Percentiles rank a stretch among this genome's conserved stretches.
phyloP scores from a whole-genome alignment of 2,329 filamentous ascomycete species.

The Colletotrichum sp. region DNA sequence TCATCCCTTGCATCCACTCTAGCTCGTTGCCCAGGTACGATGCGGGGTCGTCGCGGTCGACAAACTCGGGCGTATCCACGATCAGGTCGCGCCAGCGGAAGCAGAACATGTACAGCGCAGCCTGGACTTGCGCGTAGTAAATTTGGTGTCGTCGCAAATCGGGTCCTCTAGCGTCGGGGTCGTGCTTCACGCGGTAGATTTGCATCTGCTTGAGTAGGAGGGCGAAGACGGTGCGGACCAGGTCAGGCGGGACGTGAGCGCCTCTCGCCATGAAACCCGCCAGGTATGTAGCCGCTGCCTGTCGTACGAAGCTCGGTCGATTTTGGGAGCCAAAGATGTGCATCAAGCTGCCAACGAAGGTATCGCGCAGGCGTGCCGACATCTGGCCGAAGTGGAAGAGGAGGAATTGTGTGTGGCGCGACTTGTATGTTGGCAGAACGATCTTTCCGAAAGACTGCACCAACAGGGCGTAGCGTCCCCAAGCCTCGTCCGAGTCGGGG shows the following conservation, averaged over 20 bases:
- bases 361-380: conserved; percentile 77
- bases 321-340: conserved; percentile 48
- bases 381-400: conserved; percentile 94
- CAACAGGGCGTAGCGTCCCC: conserved; percentile 78
- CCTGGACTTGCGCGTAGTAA: conserved; percentile 90
- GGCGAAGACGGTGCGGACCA: conserved; percentile 83
- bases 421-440: conserved; percentile 89
- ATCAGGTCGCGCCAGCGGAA: conserved; percentile 96
- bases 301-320: conserved; percentile 59
- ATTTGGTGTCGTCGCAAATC: conserved; percentile 83
- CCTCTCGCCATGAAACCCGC: conserved; percentile 94
- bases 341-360: conserved; percentile 81
- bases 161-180: conserved; percentile 78
- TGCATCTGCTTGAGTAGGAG: conserved; percentile 81
- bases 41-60: conserved; percentile 66
- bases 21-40: conserved; percentile 74
- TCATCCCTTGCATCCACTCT: conserved; percentile 76
- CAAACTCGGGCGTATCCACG: conserved; percentile 61
- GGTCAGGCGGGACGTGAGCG: conserved; percentile 75
- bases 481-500: conserved; percentile 71
- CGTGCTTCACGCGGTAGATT: conserved; percentile 73
- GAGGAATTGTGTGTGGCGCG: conserved; percentile 92
- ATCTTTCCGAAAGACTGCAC: conserved; percentile 86
- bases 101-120: conserved; percentile 92
- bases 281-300: conserved; percentile 89